Evolutionary conservation across 768 basidiomycete species (phyloP).

Genomic region (Dioszegia aurantiaca): DNA sequence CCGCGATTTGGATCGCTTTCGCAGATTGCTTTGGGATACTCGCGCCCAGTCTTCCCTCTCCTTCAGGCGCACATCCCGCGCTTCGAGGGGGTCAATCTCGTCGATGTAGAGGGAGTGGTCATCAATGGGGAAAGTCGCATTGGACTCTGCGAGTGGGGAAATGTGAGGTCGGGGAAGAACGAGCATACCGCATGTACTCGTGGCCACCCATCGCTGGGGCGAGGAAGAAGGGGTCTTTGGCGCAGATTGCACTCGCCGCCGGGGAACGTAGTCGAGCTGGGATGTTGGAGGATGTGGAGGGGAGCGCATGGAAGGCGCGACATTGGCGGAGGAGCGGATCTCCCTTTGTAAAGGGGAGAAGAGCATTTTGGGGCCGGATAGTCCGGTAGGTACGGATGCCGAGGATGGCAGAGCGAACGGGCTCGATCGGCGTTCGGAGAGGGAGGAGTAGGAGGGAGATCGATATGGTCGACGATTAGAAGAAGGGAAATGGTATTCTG

Average conservation of each 20-base stretch:
- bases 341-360: slow-evolving; percentile 42
- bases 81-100: slow-evolving; percentile 19
- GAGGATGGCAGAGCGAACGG: slow-evolving; percentile 29
- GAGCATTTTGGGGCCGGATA: slow-evolving; percentile 35
- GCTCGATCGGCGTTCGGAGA: slow-evolving; percentile 12
- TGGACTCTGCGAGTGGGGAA: slow-evolving; percentile 38
- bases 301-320: slow-evolving; percentile 12
- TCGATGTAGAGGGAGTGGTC: neutral
- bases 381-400: slow-evolving; percentile 43
- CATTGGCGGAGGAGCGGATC: slow-evolving; percentile 16
- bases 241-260: neutral
- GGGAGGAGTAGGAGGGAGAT: slow-evolving; percentile 30
- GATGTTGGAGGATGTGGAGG: slow-evolving; percentile 4
- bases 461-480: slow-evolving; percentile 8
- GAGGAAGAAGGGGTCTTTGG: neutral
- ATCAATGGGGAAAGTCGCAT: slow-evolving; percentile 18
- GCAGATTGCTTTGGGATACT: slow-evolving; percentile 5
- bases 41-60: slow-evolving; percentile 43
- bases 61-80: slow-evolving; percentile 18
- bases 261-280: neutral
- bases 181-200: slow-evolving; percentile 38
- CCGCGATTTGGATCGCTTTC: slow-evolving; percentile 12
- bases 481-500: slow-evolving; percentile 1
- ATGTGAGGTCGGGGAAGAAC: slow-evolving; percentile 37
- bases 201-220: slow-evolving; percentile 31